phyloP scores from a whole-genome alignment of 2,329 filamentous ascomycete genomes.

The Blastomyces silverae region DNA sequence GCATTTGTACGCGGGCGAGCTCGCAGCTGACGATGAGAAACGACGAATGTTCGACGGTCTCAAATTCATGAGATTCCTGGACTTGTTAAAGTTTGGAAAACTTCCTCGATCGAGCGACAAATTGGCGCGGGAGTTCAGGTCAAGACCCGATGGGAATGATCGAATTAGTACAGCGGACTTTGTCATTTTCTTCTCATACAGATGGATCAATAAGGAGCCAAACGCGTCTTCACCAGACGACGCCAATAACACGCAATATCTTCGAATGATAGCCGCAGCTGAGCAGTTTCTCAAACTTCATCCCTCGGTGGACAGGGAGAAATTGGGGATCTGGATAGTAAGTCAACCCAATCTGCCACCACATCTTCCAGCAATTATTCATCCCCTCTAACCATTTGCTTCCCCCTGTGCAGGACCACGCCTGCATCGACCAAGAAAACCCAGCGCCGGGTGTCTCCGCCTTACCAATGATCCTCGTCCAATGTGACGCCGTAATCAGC shows the following conservation, averaged over 20 bases:
- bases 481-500: slow-evolving; percentile 4
- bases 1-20: not conserved
- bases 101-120: slow-evolving; percentile 2
- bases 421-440: slow-evolving; percentile 3
- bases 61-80: not conserved
- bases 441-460: not conserved
- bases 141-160: not conserved
- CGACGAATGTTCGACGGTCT: not conserved
- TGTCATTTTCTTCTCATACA: not conserved
- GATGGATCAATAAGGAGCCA: not conserved
- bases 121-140: not conserved
- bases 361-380: not conserved
- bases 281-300: slow-evolving; percentile 1
- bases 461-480: slow-evolving; percentile 1
- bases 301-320: not conserved
- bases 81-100: not conserved
- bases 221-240: not conserved
- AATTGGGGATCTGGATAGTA: slow-evolving; percentile 3
- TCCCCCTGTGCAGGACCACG: not conserved
- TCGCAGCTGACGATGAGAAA: not conserved
- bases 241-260: not conserved
- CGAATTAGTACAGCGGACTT: not conserved
- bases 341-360: not conserved
- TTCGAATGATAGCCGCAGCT: not conserved
- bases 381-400: not conserved